Evolutionary conservation across 2,329 filamentous ascomycete species (phyloP), one percentile per base, ranked within the genome.

Genomic region (Lachnellula willkommii): DNA sequence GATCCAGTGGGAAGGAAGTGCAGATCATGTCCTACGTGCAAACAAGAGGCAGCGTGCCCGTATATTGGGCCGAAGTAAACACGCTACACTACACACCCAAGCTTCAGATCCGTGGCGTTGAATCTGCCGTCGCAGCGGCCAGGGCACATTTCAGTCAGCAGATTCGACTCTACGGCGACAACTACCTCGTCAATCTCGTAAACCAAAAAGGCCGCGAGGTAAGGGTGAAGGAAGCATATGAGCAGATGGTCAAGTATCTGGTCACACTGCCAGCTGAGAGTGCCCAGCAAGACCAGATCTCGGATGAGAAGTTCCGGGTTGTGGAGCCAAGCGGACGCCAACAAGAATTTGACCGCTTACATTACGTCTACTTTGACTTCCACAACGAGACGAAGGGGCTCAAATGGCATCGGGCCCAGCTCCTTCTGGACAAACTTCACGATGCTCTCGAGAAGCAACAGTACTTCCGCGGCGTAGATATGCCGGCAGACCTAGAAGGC

Each of bases 341-440:
- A 53, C 72, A 88, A 60, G 78, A 85, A 60, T 89, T 88, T 71
- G 92, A 96, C 71, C 86, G 86, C 46, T 76, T 99, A 46, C 93
- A 99, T 74, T 99, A 99, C 72, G 75, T 97, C 66, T 99, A 97
- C 76, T 99, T 99, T 70, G 94, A 99, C 75, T 99, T 95, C 72
- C 95, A 99, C 76, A 91, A 87, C 68, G 94, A 99, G 74, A 99
- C 95, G 50, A 96, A 96, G 74, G 93, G 93, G 39, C 79, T 96
- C 66, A 85, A 89, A 68, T 96, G 94, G 89, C 87, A 99, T 71
- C 89, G 92, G 49, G 92, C 93, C 0, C 86, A 93, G 71, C 79
- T 95, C 43, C 80, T 99, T 22, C 79, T 99, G 57, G 89, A 96
- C 64, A 86, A 88, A 68, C 78, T 99, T 52, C 82, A 84, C 51